Evolutionary conservation across 2,329 filamentous ascomycete species (phyloP).

Genomic region (Colletotrichum lini): DNA sequence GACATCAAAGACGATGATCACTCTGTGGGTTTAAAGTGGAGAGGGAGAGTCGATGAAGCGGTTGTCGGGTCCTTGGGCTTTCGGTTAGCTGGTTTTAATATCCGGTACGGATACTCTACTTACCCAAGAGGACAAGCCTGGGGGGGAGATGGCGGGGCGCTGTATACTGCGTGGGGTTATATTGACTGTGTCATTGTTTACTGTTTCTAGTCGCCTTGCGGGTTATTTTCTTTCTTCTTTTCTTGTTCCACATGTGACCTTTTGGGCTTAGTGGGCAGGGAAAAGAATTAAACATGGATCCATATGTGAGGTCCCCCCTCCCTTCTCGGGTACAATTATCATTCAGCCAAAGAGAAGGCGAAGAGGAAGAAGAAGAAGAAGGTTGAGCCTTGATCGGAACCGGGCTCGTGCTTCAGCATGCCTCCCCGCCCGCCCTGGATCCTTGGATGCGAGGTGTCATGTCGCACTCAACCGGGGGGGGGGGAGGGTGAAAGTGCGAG

Average conservation of each 20-base stretch:
- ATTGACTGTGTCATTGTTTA: not conserved
- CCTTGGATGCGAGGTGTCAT: slow-evolving; percentile 21
- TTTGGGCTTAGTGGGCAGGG: not conserved
- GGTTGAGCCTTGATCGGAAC: slow-evolving; percentile 12
- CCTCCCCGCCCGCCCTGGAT: not conserved
- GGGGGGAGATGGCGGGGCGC: too few species aligned
- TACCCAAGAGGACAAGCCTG: too few species aligned
- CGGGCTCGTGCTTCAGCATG: slow-evolving; percentile 5
- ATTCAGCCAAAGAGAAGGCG: not conserved
- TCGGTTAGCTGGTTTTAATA: not conserved
- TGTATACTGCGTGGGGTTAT: slow-evolving; percentile 1
- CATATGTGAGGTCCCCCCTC: not conserved
- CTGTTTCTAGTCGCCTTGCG: not conserved
- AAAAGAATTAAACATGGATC: not conserved
- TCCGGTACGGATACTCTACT: not conserved
- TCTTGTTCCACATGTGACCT: not conserved
- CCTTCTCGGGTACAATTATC: not conserved
- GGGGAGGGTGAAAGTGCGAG: too few species aligned
- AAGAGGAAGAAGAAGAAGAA: not conserved
- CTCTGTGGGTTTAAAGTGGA: not conserved
- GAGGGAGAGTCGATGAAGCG: not conserved
- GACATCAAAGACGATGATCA: not conserved
- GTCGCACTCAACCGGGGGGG: not conserved
- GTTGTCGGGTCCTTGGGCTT: not conserved
- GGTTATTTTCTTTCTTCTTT: not conserved